Evolutionary conservation across 1,139 yeast species (phyloP).

Genomic region (Pichia inconspicua): DNA sequence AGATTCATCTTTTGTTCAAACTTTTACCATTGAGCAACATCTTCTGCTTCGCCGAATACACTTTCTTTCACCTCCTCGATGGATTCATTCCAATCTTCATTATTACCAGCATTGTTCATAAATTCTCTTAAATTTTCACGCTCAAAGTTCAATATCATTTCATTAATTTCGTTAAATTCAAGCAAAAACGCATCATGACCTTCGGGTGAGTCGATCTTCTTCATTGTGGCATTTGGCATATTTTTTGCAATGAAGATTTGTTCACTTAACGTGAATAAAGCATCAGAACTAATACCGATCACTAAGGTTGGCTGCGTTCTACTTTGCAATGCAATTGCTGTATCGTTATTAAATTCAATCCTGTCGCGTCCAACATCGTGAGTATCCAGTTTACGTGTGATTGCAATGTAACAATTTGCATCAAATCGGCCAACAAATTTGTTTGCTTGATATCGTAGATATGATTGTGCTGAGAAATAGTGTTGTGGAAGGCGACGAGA

Average conservation of each 20-base stretch:
- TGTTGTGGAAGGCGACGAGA: slow-evolving; percentile 59
- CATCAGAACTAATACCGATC: slow-evolving; percentile 88
- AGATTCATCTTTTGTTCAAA: neutral
- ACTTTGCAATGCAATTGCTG: slow-evolving; percentile 45
- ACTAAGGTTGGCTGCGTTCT: slow-evolving; percentile 70
- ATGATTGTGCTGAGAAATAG: slow-evolving; percentile 90
- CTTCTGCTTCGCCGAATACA: slow-evolving; percentile 94
- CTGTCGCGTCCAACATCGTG: slow-evolving; percentile 88
- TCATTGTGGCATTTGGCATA: slow-evolving; percentile 62
- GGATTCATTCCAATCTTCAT: slow-evolving; percentile 49
- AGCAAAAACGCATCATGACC: slow-evolving; percentile 95
- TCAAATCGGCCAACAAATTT: slow-evolving; percentile 87
- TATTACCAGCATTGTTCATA: slow-evolving; percentile 38
- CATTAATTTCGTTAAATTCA: slow-evolving; percentile 78
- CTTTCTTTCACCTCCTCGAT: slow-evolving; percentile 50
- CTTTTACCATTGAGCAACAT: slow-evolving; percentile 75
- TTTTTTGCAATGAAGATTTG: slow-evolving; percentile 75
- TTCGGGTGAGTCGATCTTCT: slow-evolving; percentile 82
- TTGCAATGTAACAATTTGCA: slow-evolving; percentile 92
- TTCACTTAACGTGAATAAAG: slow-evolving; percentile 84
- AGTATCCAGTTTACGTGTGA: slow-evolving; percentile 87
- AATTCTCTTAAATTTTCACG: slow-evolving; percentile 47
- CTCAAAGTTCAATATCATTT: slow-evolving; percentile 60
- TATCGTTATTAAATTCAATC: slow-evolving; percentile 37
- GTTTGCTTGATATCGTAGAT: slow-evolving; percentile 85